Evolutionary conservation across 176 grass and related monocot genomes (phyloP).

Genomic region (Alopecurus myosuroides): DNA sequence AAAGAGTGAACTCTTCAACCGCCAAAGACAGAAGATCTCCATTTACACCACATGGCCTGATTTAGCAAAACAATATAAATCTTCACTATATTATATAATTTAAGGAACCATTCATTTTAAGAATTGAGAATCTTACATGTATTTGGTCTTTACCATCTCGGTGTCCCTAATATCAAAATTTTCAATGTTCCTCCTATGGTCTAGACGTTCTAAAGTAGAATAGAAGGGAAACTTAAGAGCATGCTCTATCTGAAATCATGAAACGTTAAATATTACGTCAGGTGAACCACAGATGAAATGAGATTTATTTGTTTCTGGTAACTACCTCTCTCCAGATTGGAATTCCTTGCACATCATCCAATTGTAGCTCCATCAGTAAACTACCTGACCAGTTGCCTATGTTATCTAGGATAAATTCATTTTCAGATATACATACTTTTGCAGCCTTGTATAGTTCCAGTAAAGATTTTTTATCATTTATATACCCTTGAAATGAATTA

Average conservation of each 20-base stretch:
- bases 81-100: neutral
- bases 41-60: conserved; percentile 26
- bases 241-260: conserved; percentile 49
- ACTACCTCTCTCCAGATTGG: conserved; percentile 37
- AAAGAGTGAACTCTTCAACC: conserved; percentile 40
- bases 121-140: conserved; percentile 31
- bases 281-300: neutral
- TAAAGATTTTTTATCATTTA: conserved; percentile 53
- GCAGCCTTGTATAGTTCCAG: conserved; percentile 68
- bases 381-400: conserved; percentile 51
- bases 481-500: conserved; percentile 57
- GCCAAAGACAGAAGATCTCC: conserved; percentile 42
- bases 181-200: conserved; percentile 69
- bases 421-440: conserved; percentile 43
- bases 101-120: neutral
- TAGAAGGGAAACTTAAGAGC: too few relatives aligned
- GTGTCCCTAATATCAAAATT: conserved; percentile 22
- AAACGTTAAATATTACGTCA: neutral
- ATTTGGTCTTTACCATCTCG: conserved; percentile 36
- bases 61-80: conserved; percentile 12
- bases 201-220: conserved; percentile 51
- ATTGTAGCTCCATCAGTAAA: conserved; percentile 35
- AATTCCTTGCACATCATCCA: neutral
- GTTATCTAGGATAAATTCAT: conserved; percentile 51
- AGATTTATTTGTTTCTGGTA: neutral